Base-by-base conservation (phyloP, 768 basidiomycete genomes). In the Sporobolomyces roseus region DNA sequence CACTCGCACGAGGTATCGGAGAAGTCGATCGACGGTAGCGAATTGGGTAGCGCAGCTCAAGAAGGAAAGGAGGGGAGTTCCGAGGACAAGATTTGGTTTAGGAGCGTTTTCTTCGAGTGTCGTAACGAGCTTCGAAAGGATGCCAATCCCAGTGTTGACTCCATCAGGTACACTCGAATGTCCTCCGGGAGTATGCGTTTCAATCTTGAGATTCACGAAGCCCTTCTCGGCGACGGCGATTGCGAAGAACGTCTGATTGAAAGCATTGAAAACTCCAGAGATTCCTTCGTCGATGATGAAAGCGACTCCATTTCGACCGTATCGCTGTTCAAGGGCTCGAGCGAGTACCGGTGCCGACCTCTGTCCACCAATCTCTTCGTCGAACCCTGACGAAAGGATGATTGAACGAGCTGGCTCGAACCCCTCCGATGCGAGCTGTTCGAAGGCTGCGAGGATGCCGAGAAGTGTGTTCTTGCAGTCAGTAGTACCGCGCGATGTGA, bases 261-360 rank as follows among this genome's bases (percentile, higher is more conserved):
- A 62, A 25, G 61, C 50, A 7, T 75, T 48, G 17, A 76, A 75
- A 1, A 79, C 74, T 10, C 79, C 79, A 81, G 74, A 76, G 85
- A 89, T 84, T 35, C 92, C 92, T 81, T 97, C 93, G 75, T 97
- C 93, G 29, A 97, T 82, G 54, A 94, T 78, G 75, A 94, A 82
- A 0, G 89, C 85, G 74, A 91, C 85, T 3, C 84, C 83, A 74
- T 91, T 78, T 70, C 83, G 77, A 36, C 91, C 92, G 75, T 89
- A 93, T 23, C 80, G 81, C 7, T 82, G 74, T 52, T 84, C 76
- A 29, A 96, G 78, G 45, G 80, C 77, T 13, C 77, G 49, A 0
- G 78, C 79, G 16, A 86, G 78, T 4, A 74, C 63, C 0, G 72
- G 63, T 0, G 84, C 84, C 7, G 83, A 51, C 13, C 55, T 45